Evolutionary conservation across 78 protist genomes (phyloP).

Genomic region (Protostelium mycophagum): DNA sequence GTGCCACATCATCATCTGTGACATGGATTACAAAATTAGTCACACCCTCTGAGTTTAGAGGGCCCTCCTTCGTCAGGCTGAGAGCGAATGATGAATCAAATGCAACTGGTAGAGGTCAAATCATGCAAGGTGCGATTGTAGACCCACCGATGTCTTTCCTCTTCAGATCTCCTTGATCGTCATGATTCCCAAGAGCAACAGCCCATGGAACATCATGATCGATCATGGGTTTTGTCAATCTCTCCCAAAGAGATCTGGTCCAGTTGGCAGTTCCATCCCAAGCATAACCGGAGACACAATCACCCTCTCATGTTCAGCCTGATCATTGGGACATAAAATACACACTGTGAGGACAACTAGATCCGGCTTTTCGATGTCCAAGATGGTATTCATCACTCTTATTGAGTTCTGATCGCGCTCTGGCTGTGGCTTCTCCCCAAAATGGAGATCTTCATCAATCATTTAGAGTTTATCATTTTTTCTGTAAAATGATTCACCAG

Average conservation of each 20-base stretch:
- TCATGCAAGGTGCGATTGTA: background rate
- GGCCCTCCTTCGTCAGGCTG: conserved; percentile 25
- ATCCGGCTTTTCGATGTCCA: conserved; percentile 32
- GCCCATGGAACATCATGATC: conserved; percentile 27
- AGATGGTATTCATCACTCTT: conserved; percentile 13
- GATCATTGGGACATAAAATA: too few relatives aligned
- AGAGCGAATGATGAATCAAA: conserved; percentile 6
- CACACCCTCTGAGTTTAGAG: conserved; percentile 6
- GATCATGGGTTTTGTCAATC: conserved; percentile 26
- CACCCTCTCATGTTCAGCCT: conserved; percentile 8
- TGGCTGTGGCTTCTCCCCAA: conserved; percentile 30
- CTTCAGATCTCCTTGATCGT: conserved; percentile 41
- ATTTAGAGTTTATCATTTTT: background rate
- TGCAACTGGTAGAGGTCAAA: background rate
- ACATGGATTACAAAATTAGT: conserved; percentile 40
- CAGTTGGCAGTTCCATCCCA: conserved; percentile 38
- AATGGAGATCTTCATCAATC: conserved; percentile 63
- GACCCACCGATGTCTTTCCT: conserved; percentile 19
- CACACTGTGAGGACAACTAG: conserved; percentile 39
- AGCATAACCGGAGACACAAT: conserved; percentile 37
- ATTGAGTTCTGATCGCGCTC: conserved; percentile 7
- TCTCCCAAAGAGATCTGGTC: conserved; percentile 11
- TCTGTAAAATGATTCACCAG: background rate
- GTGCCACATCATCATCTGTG: conserved; percentile 2
- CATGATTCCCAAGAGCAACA: conserved; percentile 38